phyloP scores from a whole-genome alignment of 1,284 basidiomycete genomes.

The Moniliella sp. region DNA sequence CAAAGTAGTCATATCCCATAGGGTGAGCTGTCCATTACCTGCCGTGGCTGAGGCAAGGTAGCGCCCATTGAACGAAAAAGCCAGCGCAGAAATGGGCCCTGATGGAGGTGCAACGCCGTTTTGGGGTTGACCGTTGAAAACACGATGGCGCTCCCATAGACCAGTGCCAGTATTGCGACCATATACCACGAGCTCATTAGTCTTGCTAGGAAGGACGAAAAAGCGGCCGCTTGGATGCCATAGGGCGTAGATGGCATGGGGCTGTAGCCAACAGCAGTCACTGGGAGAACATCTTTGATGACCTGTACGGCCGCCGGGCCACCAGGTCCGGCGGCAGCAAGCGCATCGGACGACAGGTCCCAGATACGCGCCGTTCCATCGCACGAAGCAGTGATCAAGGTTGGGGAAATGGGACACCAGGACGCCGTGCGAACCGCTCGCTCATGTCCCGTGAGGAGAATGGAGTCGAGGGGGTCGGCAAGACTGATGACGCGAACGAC shows the following conservation, averaged over 20 bases:
- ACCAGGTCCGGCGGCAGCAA: conserved; percentile 18
- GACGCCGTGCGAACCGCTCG: conserved; percentile 57
- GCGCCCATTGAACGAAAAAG: conserved; percentile 68
- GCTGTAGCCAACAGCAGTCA: conserved; percentile 51
- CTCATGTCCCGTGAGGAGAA: conserved; percentile 51
- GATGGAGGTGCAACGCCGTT: conserved; percentile 2
- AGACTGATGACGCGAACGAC: conserved; percentile 60
- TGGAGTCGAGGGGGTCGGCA: conserved; percentile 48
- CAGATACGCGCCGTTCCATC: conserved; percentile 73
- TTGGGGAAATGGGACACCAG: conserved; percentile 66
- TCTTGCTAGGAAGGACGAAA: conserved; percentile 60
- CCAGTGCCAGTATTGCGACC: neutral
- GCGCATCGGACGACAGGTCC: conserved; percentile 52
- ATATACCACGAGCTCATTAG: conserved; percentile 40
- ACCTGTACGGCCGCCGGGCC: conserved; percentile 47
- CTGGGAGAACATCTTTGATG: conserved; percentile 55
- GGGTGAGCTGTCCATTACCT: conserved; percentile 37
- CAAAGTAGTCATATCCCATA: conserved; percentile 38
- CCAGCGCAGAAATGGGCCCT: conserved; percentile 50
- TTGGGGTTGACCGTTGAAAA: conserved; percentile 2
- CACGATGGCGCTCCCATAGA: neutral
- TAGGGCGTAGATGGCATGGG: conserved; percentile 54
- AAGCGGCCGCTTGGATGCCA: conserved; percentile 81
- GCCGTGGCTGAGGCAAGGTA: conserved; percentile 58
- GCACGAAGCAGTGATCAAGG: conserved; percentile 57